These are phyloP conservation scores for Coemansia sp. DNA, from an alignment of 192 early-diverging fungal genomes.

Conservation along the genomic window DNA sequence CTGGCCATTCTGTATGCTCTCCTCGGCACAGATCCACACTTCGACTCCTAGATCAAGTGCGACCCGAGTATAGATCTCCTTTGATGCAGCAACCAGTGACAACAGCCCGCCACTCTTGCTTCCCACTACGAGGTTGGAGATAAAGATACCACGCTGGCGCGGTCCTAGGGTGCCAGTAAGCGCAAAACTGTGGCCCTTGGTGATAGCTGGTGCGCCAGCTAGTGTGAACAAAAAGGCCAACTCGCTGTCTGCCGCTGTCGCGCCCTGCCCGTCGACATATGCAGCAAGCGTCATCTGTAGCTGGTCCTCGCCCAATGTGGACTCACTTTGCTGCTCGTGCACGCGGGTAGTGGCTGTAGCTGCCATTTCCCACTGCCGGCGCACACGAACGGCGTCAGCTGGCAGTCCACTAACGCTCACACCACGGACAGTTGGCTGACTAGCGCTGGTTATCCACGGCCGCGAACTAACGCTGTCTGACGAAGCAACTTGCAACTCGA, in stretches of 20 bases:
- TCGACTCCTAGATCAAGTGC: conserved; percentile 19
- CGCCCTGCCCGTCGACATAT: conserved; percentile 33
- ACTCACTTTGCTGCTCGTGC: background rate
- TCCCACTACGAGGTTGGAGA: conserved; percentile 40
- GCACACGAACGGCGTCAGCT: conserved; percentile 20
- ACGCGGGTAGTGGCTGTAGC: background rate
- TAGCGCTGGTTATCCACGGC: conserved; percentile 43
- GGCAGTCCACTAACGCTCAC: conserved; percentile 22
- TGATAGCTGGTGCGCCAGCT: conserved; percentile 29
- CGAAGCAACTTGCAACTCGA: conserved; percentile 33
- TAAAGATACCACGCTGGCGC: conserved; percentile 51
- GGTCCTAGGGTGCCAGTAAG: conserved; percentile 44
- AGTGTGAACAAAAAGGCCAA: conserved; percentile 43
- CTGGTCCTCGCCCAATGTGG: background rate
- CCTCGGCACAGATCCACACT: conserved; percentile 52
- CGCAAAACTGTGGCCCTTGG: conserved; percentile 45
- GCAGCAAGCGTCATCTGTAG: conserved; percentile 25
- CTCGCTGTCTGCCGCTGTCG: conserved; percentile 16
- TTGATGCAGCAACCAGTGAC: conserved; percentile 36
- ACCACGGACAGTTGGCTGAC: conserved; percentile 33
- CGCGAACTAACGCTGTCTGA: conserved; percentile 39
- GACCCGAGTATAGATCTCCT: conserved; percentile 50
- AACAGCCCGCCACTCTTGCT: conserved; percentile 4
- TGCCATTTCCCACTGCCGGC: conserved; percentile 44
- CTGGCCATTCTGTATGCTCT: conserved; percentile 46